Percentiles rank a stretch among this genome's conserved stretches.
phyloP scores from a whole-genome alignment of 352 stramenopile genomes.

The Phytophthora meadii region DNA sequence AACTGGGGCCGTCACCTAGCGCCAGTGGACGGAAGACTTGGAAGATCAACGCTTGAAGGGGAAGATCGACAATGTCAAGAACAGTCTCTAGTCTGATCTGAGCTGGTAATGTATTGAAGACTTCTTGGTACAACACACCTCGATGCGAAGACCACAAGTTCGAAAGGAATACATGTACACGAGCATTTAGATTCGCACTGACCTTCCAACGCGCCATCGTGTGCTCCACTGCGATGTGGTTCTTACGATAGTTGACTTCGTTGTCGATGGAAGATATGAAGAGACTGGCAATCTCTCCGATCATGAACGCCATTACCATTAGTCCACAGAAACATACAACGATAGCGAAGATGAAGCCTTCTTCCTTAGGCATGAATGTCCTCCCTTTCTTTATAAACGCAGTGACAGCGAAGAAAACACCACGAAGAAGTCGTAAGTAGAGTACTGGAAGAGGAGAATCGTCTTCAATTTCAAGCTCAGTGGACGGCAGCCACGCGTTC shows the following conservation, averaged over 20 bases:
- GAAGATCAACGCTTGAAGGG: not conserved
- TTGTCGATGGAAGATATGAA: conserved; percentile 76
- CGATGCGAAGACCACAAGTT: conserved; percentile 67
- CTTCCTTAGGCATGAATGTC: conserved; percentile 44
- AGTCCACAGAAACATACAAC: conserved; percentile 58
- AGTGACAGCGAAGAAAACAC: conserved; percentile 60
- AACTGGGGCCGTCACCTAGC: not conserved
- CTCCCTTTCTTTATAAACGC: conserved; percentile 70
- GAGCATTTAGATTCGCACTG: conserved; percentile 39
- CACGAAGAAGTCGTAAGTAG: conserved; percentile 52
- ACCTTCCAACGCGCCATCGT: conserved; percentile 61
- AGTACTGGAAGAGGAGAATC: not conserved
- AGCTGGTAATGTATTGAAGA: conserved; percentile 53
- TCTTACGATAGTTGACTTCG: conserved; percentile 69
- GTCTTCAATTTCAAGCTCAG: not conserved
- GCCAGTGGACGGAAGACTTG: not conserved
- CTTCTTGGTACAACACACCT: conserved; percentile 58
- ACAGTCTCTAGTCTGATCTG: conserved; percentile 56
- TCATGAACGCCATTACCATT: conserved; percentile 74
- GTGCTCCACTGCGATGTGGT: conserved; percentile 62
- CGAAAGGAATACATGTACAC: conserved; percentile 57
- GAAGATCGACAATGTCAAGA: conserved; percentile 49
- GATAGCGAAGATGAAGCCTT: conserved; percentile 54
- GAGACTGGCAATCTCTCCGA: conserved; percentile 69
- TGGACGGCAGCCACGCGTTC: conserved; percentile 53